These are phyloP conservation scores for Mycena albidolilacea DNA, from an alignment of 768 basidiomycete species.

Conservation along the genomic window DNA sequence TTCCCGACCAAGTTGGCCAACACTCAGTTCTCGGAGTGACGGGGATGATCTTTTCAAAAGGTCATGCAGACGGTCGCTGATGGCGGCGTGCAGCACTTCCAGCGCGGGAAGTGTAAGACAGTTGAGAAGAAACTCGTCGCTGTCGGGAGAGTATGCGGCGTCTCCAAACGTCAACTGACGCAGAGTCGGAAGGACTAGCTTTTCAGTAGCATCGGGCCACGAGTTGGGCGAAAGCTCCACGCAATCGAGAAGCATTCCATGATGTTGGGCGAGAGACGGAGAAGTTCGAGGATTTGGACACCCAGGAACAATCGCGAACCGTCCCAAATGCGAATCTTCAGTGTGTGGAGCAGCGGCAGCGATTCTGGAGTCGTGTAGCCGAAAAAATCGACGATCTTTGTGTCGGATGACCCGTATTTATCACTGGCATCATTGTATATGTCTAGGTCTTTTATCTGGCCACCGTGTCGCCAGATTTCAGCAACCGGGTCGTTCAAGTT, in stretches of 20 bases:
- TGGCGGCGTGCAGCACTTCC: too few relatives aligned
- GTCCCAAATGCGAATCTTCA: neutral
- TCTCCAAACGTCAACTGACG: neutral
- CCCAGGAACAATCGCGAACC: neutral
- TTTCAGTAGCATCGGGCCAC: neutral
- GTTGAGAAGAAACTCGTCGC: too few relatives aligned
- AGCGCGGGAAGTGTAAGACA: too few relatives aligned
- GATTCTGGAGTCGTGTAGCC: neutral
- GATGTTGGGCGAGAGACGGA: neutral
- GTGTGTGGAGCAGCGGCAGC: neutral
- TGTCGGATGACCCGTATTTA: too few relatives aligned
- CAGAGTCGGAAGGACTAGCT: neutral
- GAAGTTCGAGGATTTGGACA: neutral
- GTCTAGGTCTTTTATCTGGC: neutral
- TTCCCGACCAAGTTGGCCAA: too few relatives aligned
- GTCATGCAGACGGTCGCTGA: too few relatives aligned
- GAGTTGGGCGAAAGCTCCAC: too few relatives aligned
- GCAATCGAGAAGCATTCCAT: neutral
- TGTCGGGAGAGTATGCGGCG: too few relatives aligned
- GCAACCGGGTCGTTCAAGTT: too few relatives aligned
- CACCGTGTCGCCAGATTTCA: neutral
- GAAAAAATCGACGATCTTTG: neutral
- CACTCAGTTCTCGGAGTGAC: too few relatives aligned
- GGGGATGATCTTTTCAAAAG: too few relatives aligned
- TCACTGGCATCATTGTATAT: neutral